phyloP scores from a whole-genome alignment of 1,284 basidiomycete species.

The Puccinia coronata region DNA sequence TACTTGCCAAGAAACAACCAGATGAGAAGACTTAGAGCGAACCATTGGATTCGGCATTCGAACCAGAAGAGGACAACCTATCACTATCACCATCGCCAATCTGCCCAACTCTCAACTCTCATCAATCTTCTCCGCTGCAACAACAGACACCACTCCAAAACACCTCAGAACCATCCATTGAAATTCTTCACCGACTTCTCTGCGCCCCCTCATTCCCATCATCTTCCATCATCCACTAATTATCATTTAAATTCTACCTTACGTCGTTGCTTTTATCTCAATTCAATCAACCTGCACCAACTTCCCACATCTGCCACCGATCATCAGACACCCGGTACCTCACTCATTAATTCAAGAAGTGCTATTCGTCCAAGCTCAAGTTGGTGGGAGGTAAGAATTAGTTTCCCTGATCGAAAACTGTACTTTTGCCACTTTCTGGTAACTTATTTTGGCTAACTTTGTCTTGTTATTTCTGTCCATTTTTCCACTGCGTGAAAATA shows the following conservation, averaged over 20 bases:
- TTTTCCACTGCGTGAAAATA: background rate
- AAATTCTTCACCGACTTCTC: slow-evolving; percentile 13
- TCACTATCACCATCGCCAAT: background rate
- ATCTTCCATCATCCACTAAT: background rate
- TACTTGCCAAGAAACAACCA: background rate
- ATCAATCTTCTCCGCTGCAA: background rate
- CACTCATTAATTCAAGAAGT: background rate
- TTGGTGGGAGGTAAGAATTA: slow-evolving; percentile 25
- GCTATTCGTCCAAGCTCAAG: background rate
- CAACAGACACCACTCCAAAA: background rate
- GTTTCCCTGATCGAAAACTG: background rate
- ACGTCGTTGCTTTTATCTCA: slow-evolving; percentile 18
- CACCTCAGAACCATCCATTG: slow-evolving; percentile 23
- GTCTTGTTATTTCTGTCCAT: background rate
- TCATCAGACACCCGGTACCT: background rate
- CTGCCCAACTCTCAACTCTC: background rate
- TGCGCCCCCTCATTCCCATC: background rate
- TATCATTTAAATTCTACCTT: background rate
- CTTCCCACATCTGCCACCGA: background rate
- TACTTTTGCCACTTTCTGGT: background rate
- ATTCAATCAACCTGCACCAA: background rate
- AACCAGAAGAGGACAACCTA: background rate
- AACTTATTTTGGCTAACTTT: background rate
- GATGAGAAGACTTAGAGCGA: slow-evolving; percentile 20
- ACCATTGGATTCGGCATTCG: slow-evolving; percentile 15